Base-by-base conservation (phyloP, 2,329 filamentous ascomycete species). In the Teratosphaeria zuluensis region DNA sequence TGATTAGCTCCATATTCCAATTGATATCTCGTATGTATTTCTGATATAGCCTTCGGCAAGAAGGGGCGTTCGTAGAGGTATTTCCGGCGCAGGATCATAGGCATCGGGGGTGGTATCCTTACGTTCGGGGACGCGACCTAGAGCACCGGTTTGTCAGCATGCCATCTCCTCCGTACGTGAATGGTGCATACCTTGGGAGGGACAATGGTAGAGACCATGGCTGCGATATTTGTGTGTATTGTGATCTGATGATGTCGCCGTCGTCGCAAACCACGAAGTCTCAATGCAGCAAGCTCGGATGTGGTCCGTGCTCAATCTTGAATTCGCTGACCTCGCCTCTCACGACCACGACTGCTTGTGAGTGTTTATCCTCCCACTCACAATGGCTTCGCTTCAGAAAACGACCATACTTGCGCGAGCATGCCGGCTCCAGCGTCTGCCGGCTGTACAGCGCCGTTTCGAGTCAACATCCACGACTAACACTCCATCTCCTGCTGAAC, bases 91-190 rank as follows among this genome's bases (percentile, higher is more conserved):
- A 24, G 46, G 30, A 54, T 24, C 28, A 32, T 54, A 56, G 51
- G 31, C 46, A 32, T 32, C n/a, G 59, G 56, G 51, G 58, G 55
- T 53, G 60, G 55, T 55, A 54, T 82, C 86, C 78, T 88, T n/a
- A 94, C 89, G 80, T 84, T 88, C 65, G 89, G 89, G 74, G 89
- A 92, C 70, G 89, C 88, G 75, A 94, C 83, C 88, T 92, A 28
- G 14, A 14, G 31, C 19, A 55, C 12, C 52, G 2, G 8, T 31
- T 12, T 51, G 63, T 72, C 59, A 71, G 70, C 56, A 65, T 53
- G 46, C 56, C n/a, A 51, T 42, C 46, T 19, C 21, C 53, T 35
- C 5, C 5, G 2, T n/a, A 11, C 46, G 4, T 62, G 59, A 53
- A 56, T 61, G 62, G 1, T 8, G 69, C 81, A 69, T 81, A 96